Evolutionary conservation across 164 flowering plant species (phyloP).

Genomic region (Vitis labrusca): DNA sequence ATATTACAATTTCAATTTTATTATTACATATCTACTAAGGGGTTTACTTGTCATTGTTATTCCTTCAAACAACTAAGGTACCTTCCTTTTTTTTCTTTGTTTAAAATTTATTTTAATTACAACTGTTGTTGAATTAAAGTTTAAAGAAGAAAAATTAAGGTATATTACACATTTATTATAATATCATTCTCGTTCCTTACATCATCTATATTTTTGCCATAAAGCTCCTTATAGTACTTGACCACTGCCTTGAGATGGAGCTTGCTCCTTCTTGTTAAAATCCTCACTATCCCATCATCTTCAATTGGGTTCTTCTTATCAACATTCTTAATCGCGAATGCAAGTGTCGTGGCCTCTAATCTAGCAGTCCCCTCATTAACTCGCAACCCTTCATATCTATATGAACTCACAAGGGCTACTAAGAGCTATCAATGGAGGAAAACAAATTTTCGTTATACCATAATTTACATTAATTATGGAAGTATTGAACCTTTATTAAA

Average conservation of each 20-base stretch:
- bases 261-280: conserved; percentile 75
- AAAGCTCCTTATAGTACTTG: conserved; percentile 45
- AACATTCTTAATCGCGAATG: conserved; percentile 30
- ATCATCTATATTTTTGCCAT: conserved; percentile 42
- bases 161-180: background rate
- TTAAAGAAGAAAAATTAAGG: no score
- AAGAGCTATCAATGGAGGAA: conserved; percentile 44
- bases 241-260: conserved; percentile 45
- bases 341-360: conserved; percentile 57
- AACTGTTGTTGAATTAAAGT: no score
- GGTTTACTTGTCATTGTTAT: no score
- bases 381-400: conserved; percentile 65
- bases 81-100: no score
- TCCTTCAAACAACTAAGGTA: no score
- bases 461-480: no score
- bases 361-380: conserved; percentile 58
- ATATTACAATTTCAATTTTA: no score
- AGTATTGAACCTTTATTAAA: no score
- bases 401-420: conserved; percentile 70
- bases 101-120: no score
- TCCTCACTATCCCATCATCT: conserved; percentile 56
- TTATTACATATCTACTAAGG: no score
- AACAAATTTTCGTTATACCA: background rate
- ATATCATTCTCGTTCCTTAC: conserved; percentile 14
- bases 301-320: conserved; percentile 31